These are phyloP conservation scores for Gnomoniopsis smithogilvyi DNA, from an alignment of 2,329 filamentous ascomycete species.

Conservation along the genomic window DNA sequence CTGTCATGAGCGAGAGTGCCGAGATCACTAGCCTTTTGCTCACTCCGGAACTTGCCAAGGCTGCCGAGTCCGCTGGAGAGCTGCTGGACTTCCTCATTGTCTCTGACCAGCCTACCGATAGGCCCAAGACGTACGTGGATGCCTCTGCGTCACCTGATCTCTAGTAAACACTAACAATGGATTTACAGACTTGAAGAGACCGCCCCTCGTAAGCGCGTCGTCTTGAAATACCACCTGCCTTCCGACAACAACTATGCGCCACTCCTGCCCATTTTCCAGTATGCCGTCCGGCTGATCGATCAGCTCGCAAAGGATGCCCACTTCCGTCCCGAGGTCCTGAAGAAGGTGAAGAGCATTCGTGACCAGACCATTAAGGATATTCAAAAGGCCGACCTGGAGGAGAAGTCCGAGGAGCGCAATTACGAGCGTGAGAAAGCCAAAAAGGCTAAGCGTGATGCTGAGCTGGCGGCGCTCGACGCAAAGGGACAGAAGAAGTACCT, in stretches of 20 bases:
- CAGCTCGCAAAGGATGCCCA: constrained; percentile 71
- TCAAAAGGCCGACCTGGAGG: constrained; percentile 73
- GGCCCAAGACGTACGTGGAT: constrained; percentile 72
- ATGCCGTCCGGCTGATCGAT: constrained; percentile 84
- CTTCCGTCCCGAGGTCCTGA: constrained; percentile 86
- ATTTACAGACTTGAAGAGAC: constrained; percentile 73
- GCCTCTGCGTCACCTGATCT: not conserved
- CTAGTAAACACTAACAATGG: not conserved
- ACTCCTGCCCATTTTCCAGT: constrained; percentile 72
- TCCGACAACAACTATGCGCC: constrained; percentile 59
- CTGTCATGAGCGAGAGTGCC: constrained; percentile 94
- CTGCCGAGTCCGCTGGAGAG: constrained; percentile 74
- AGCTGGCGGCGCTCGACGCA: constrained; percentile 72
- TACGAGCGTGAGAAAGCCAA: constrained; percentile 70
- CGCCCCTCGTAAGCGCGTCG: constrained; percentile 78
- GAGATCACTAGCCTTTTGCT: constrained; percentile 88
- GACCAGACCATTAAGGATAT: constrained; percentile 79
- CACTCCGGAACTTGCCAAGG: constrained; percentile 81
- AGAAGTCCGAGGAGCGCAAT: constrained; percentile 75
- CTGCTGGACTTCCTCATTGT: constrained; percentile 83
- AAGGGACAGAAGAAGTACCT: constrained; percentile 85
- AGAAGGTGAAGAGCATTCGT: constrained; percentile 76
- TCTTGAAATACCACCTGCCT: constrained; percentile 71
- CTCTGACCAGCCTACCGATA: constrained; percentile 84
- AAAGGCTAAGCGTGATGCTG: constrained; percentile 86